A percentile compares a stretch with the other conserved stretches of the same genome.
phyloP scores from a whole-genome alignment of 1,139 yeast species.

The Kluyveromyces sp. region DNA sequence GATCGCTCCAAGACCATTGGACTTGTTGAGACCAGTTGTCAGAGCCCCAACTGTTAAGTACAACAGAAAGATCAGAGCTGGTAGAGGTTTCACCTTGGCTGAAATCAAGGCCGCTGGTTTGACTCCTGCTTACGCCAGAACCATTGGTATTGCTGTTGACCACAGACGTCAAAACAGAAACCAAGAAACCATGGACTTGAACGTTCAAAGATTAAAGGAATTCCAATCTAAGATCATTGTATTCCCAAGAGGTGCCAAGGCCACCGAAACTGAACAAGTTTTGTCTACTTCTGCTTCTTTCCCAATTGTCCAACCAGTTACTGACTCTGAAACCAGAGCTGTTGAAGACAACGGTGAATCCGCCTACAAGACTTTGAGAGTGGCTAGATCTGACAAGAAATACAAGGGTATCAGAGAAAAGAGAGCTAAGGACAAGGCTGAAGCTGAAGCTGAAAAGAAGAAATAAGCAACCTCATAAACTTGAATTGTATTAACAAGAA shows the following conservation, averaged over 20 bases:
- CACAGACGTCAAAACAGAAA: conserved; percentile 99
- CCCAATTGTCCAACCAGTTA: conserved; percentile 81
- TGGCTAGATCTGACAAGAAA: conserved; percentile 90
- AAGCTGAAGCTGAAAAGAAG: conserved; percentile 99
- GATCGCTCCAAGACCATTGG: conserved; percentile 97
- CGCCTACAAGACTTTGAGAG: conserved; percentile 93
- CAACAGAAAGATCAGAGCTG: conserved; percentile 99
- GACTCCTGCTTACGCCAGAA: conserved; percentile 93
- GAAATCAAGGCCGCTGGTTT: conserved; percentile 98
- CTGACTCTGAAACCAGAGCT: conserved; percentile 81
- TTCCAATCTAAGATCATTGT: conserved; percentile 93
- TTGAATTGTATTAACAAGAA: not conserved
- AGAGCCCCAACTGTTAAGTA: conserved; percentile 94
- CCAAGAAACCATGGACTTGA: conserved; percentile 88
- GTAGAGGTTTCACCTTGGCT: conserved; percentile 98
- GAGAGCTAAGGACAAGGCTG: conserved; percentile 96
- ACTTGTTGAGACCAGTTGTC: conserved; percentile 92
- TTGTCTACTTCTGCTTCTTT: conserved; percentile 67
- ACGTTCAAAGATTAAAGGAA: conserved; percentile 94
- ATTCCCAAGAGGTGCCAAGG: conserved; percentile 84
- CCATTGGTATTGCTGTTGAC: conserved; percentile 98
- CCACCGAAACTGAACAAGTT: conserved; percentile 75
- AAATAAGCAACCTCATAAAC: conserved; percentile 45
- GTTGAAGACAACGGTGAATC: conserved; percentile 69
- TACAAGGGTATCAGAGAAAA: conserved; percentile 94